phyloP scores from a whole-genome alignment of 2,329 filamentous ascomycete species.

The Arachnomyces sp. region DNA sequence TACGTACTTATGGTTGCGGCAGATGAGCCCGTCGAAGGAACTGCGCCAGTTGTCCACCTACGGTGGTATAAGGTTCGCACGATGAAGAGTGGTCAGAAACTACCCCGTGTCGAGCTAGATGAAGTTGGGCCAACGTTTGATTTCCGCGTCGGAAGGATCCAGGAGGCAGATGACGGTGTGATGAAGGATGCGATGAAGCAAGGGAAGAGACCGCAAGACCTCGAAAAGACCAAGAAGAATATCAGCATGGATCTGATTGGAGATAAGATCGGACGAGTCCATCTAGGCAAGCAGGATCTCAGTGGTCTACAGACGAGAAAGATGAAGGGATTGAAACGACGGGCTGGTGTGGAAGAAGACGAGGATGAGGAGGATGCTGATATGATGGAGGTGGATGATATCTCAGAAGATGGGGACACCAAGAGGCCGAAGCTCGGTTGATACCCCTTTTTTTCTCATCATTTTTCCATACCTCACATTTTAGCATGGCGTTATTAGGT shows the following conservation, averaged over 20 bases:
- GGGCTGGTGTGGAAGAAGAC: conserved; percentile 53
- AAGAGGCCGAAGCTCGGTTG: conserved; percentile 22
- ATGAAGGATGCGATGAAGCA: conserved; percentile 88
- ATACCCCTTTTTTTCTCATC: not conserved
- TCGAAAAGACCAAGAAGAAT: conserved; percentile 81
- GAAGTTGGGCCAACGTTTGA: conserved; percentile 94
- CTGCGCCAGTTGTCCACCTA: conserved; percentile 47
- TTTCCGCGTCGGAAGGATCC: conserved; percentile 72
- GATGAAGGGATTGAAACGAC: conserved; percentile 97
- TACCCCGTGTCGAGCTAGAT: conserved; percentile 86
- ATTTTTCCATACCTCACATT: not conserved
- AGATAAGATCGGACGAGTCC: conserved; percentile 91
- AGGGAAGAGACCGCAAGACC: conserved; percentile 53
- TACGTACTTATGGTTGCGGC: conserved; percentile 78
- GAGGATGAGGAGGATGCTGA: conserved; percentile 41
- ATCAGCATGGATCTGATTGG: conserved; percentile 83
- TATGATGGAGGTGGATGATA: conserved; percentile 22
- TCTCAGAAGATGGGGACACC: conserved; percentile 25
- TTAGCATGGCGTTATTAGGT: conserved; percentile 11
- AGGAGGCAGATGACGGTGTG: conserved; percentile 67
- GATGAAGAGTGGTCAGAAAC: conserved; percentile 73
- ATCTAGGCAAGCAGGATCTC: conserved; percentile 84
- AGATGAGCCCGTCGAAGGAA: conserved; percentile 48
- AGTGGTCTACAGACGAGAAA: conserved; percentile 84
- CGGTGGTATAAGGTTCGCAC: conserved; percentile 81